Evolutionary conservation across 176 grass and related monocot species (phyloP).

Genomic region (Phoenix dactylifera): DNA sequence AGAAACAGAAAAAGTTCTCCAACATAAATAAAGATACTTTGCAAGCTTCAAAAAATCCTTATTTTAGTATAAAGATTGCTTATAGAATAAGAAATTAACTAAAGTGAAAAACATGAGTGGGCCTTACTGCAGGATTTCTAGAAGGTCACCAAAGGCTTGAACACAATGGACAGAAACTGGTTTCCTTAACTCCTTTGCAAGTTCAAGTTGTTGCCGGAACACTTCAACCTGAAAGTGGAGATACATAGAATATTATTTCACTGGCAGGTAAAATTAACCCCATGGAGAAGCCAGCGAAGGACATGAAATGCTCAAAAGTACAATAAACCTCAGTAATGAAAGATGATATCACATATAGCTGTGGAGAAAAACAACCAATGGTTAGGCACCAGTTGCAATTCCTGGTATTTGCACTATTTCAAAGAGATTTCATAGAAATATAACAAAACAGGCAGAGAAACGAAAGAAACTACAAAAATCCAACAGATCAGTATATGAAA

Average conservation of each 20-base stretch:
- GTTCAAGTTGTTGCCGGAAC: constrained; percentile 58
- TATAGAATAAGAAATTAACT: too few relatives aligned
- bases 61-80: too few relatives aligned
- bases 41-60: too few relatives aligned
- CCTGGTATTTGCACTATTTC: too few relatives aligned
- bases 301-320: constrained; percentile 10
- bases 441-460: neutral
- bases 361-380: too few relatives aligned
- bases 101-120: too few relatives aligned
- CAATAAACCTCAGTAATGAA: constrained; percentile 1
- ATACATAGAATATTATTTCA: constrained; percentile 12
- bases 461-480: neutral
- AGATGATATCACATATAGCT: too few relatives aligned
- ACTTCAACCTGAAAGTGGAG: constrained; percentile 50
- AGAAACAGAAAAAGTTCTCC: too few relatives aligned
- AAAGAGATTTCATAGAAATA: too few relatives aligned
- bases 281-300: neutral
- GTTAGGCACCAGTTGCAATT: too few relatives aligned
- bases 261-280: neutral
- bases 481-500: neutral
- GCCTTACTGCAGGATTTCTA: constrained; percentile 65
- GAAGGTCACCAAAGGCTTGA: constrained; percentile 72
- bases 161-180: constrained; percentile 89
- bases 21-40: too few relatives aligned
- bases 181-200: constrained; percentile 73